These are phyloP conservation scores for Inga oerstediana DNA, from an alignment of 306 rosid species.

Conservation along the genomic window DNA sequence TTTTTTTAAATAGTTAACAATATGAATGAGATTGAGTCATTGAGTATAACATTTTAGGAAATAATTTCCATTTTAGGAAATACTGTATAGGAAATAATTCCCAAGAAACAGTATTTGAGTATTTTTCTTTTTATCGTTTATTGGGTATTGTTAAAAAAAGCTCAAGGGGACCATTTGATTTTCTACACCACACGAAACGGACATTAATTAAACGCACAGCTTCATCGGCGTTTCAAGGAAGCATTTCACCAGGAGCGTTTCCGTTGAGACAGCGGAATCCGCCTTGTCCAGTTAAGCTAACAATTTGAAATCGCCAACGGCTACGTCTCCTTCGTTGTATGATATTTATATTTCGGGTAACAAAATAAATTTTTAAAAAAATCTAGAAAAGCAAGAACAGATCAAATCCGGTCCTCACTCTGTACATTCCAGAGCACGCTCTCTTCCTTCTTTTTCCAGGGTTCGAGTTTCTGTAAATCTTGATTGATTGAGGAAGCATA, in stretches of 20 bases:
- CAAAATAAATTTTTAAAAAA: neutral
- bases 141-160: too few species aligned
- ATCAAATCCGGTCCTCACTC: neutral
- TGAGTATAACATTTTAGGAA: too few species aligned
- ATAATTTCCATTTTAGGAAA: too few species aligned
- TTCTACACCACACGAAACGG: too few species aligned
- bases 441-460: neutral
- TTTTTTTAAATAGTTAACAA: too few species aligned
- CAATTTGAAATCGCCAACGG: constrained; percentile 39
- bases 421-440: neutral
- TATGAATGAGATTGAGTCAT: too few species aligned
- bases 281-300: neutral
- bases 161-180: too few species aligned
- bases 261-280: neutral
- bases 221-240: neutral
- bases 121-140: too few species aligned
- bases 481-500: neutral
- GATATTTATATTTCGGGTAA: neutral
- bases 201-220: constrained; percentile 9
- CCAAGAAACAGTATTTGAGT: too few species aligned
- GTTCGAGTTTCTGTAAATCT: neutral
- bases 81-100: too few species aligned
- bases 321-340: constrained; percentile 27
- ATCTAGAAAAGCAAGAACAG: neutral
- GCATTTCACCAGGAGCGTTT: constrained; percentile 5